Percentiles rank a stretch among this genome's conserved stretches.
phyloP scores from a whole-genome alignment of 1,139 yeast genomes.

The Yamadazyma aaseri region DNA sequence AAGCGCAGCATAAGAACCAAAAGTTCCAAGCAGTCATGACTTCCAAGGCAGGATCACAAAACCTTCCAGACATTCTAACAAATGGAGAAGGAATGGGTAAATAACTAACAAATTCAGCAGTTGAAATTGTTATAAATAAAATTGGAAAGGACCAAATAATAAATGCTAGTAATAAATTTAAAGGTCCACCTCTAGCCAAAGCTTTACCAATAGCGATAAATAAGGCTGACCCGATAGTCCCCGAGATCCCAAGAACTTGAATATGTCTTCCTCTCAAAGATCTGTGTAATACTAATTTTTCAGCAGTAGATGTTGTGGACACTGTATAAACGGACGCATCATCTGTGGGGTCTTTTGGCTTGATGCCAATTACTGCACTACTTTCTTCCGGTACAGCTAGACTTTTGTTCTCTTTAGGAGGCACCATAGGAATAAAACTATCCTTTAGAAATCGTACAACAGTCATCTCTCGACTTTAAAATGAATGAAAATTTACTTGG shows the following conservation, averaged over 20 bases:
- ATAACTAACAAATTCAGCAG: constrained; percentile 83
- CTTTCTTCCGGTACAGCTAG: too few relatives aligned
- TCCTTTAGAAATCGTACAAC: constrained; percentile 16
- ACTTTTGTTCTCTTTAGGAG: constrained; percentile 16
- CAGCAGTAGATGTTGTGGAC: constrained; percentile 16
- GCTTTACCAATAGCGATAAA: constrained; percentile 49
- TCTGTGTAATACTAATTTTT: constrained; percentile 19
- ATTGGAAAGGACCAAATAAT: constrained; percentile 56
- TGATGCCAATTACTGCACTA: background rate
- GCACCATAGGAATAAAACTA: constrained; percentile 20
- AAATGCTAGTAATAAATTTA: constrained; percentile 44
- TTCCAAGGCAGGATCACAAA: constrained; percentile 67
- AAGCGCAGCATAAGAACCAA: constrained; percentile 73
- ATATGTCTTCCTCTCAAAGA: constrained; percentile 38
- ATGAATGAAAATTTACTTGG: background rate
- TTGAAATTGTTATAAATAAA: constrained; percentile 61
- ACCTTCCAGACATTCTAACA: constrained; percentile 55
- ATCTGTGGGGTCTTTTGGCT: too few relatives aligned
- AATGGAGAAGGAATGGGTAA: constrained; percentile 70
- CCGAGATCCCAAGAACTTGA: constrained; percentile 50
- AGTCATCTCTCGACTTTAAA: too few relatives aligned
- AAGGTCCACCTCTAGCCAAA: constrained; percentile 46
- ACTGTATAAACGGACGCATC: constrained; percentile 17
- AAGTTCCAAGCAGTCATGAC: constrained; percentile 82
- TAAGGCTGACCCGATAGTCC: constrained; percentile 50